These are phyloP conservation scores for Diaporthe sp. DNA, from an alignment of 2,329 filamentous ascomycete species.

Conservation along the genomic window DNA sequence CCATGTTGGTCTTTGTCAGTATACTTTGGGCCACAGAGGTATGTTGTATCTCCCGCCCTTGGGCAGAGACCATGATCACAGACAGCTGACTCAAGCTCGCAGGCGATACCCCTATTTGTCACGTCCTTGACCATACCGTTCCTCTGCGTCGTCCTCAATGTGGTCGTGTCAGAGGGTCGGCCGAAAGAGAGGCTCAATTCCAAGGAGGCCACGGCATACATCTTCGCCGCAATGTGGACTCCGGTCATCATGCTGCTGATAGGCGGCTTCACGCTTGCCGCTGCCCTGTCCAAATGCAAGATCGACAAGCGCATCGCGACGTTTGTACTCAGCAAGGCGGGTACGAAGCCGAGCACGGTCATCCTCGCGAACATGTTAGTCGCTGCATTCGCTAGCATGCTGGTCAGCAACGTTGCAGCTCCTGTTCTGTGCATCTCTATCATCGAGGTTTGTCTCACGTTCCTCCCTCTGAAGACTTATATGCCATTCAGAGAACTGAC, in stretches of 20 bases:
- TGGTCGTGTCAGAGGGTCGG: constrained; percentile 81
- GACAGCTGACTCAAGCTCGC: constrained; percentile 19
- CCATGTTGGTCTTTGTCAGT: constrained; percentile 93
- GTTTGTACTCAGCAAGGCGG: constrained; percentile 95
- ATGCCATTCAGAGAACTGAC: background rate
- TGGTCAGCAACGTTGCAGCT: constrained; percentile 98
- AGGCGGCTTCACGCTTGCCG: constrained; percentile 95
- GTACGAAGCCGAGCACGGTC: constrained; percentile 89
- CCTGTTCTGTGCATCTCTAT: constrained; percentile 98
- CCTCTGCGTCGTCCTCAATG: constrained; percentile 86
- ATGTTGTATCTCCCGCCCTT: constrained; percentile 43
- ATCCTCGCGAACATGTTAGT: constrained; percentile 99
- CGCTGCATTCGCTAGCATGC: constrained; percentile 97
- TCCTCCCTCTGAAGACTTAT: constrained; percentile 25
- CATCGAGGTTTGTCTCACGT: constrained; percentile 77
- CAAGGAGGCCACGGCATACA: constrained; percentile 84
- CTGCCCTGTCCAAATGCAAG: constrained; percentile 95
- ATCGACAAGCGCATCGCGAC: constrained; percentile 98
- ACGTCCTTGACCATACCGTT: constrained; percentile 96
- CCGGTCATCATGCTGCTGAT: constrained; percentile 98
- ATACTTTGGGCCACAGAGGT: constrained; percentile 97
- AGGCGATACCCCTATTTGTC: constrained; percentile 97
- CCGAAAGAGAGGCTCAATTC: constrained; percentile 80
- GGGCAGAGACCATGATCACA: background rate
- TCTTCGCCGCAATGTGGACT: constrained; percentile 98